Evolutionary conservation across 2,329 filamentous ascomycete species (phyloP), one percentile per base, ranked within the genome.

Genomic region (Claviceps capensis): DNA sequence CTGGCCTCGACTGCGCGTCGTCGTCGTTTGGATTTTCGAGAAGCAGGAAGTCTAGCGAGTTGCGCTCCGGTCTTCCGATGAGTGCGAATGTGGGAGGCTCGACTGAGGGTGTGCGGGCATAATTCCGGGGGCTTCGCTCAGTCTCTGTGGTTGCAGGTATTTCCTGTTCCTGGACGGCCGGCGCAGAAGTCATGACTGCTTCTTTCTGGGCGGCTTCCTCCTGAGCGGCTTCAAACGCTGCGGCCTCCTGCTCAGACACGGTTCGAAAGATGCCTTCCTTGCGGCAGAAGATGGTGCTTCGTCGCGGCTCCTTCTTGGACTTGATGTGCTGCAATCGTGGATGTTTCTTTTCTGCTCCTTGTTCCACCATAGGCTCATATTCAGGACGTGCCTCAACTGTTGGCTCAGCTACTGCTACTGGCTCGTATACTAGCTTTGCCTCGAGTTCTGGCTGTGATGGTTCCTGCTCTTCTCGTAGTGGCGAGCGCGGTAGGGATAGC

Each of bases 221-320:
- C 26, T 30, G 26, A 1, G 26, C 26, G 26, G 26, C 63, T 52
- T 72, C 67, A 52, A 74, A 62, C 5, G 68, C 69, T 17, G 71
- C 69, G 11, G 73, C 70, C 53, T 78, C 75, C 54, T 75, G 67
- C 56, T 79, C 72, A 1, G 79, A 78, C 45, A 82, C 67, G 2
- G 79, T 79, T 47, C 77, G 75, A 62, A 84, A 83, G 51, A 80
- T 77, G 47, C 81, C 83, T 60, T 83, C 74, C 17, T 76, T 74
- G 5, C 82, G 78, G 13, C 79, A 75, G 58, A 84, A 78, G 51
- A 82, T 73, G 40, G 75, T 77, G 60, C 71, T 77, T 26, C 62
- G 75, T 57, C 70, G 74, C 52, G 65, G 69, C 59, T 64, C 72
- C 50, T 69, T 67, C 51, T 61, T 67, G 11, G 65, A 62, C 54